Evolutionary conservation across 176 grass and related monocot genomes (phyloP), one percentile per base, ranked within the genome.

Genomic region (Olyra latifolia): DNA sequence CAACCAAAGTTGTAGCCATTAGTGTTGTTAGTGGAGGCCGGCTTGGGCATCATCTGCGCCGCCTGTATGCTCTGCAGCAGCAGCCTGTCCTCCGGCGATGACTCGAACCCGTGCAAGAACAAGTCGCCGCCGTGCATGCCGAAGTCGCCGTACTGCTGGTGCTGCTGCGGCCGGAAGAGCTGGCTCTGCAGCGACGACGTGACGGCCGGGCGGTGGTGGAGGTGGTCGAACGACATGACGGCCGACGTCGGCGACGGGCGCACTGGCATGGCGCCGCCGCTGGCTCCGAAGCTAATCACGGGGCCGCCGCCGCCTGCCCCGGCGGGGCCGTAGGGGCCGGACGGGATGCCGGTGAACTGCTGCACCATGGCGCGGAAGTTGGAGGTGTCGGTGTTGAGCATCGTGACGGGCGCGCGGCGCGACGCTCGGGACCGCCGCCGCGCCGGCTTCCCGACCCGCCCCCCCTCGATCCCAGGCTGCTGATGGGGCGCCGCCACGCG

Each of bases 351-450:
- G 11, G 96, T 99, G 88, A 99, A 95, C 79, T 99, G 96, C 85
- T 99, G 96, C 61, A 99, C 96, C 96, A 99, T 99, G 60, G 90
- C 91, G 11, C 96, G 92, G 71, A 99, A 99, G 77, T 99, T 99
- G 77, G 84, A 55, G 60, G 96, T 93, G 86, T 99, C 93, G 7
- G 96, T 99, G 88, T 95, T 99, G 66, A 99, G 92, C 62, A 99
- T 76, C 62, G 96, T 99, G 5, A 92, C 90, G 0, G 96, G 96
- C 1, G 96, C 93, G 42, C 93, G 63, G 3, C 90, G 81, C 3
- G 93, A 97, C 3, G 93, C 90, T 6, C 93, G 42, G 8, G 93
- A 87, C 3, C 93, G 77, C 2, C 93, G 66, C 46, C 90, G 56
- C 3, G 88, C 82, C 0, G 90, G 87, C 88, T 97, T 97, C 20